These are phyloP conservation scores for Eustoma russellianum DNA, from an alignment of 257 asterid genomes.

Conservation along the genomic window DNA sequence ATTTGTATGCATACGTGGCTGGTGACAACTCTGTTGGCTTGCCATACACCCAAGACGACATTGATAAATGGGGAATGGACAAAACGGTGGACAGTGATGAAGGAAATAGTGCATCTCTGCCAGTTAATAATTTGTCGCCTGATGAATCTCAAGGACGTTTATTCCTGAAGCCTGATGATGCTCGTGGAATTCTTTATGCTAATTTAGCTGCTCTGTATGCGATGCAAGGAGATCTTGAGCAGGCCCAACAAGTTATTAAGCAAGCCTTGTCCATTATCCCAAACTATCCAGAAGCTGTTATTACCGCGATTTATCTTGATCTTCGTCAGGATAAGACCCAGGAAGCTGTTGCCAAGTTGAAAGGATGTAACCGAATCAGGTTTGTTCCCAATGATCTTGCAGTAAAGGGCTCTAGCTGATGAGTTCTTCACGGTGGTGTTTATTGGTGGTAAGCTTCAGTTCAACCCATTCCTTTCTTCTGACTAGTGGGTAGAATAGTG, in stretches of 20 bases:
- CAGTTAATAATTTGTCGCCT: conserved; percentile 12
- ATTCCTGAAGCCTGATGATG: conserved; percentile 72
- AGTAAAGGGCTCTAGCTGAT: conserved; percentile 35
- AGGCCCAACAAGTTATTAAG: conserved; percentile 38
- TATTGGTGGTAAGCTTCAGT: conserved; percentile 18
- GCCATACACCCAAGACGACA: conserved; percentile 64
- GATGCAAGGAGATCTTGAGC: conserved; percentile 54
- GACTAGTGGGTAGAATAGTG: conserved; percentile 56
- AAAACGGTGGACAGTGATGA: conserved; percentile 53
- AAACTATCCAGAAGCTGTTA: conserved; percentile 42
- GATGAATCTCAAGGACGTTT: conserved; percentile 34
- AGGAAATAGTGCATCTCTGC: conserved; percentile 16
- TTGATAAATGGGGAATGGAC: conserved; percentile 49
- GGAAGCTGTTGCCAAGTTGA: conserved; percentile 67
- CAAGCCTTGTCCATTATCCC: conserved; percentile 50
- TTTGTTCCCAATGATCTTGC: conserved; percentile 24
- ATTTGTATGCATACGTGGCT: conserved; percentile 37
- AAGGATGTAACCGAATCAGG: conserved; percentile 34
- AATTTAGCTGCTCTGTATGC: conserved; percentile 60
- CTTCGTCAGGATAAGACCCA: conserved; percentile 43
- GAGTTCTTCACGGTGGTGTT: conserved; percentile 14
- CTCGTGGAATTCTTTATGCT: conserved; percentile 50
- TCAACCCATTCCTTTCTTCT: conserved; percentile 31
- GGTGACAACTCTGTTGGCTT: conserved; percentile 37
- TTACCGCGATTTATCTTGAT: conserved; percentile 70